Base-by-base conservation (phyloP, 2,329 filamentous ascomycete genomes). In the Penicillium sp. region DNA sequence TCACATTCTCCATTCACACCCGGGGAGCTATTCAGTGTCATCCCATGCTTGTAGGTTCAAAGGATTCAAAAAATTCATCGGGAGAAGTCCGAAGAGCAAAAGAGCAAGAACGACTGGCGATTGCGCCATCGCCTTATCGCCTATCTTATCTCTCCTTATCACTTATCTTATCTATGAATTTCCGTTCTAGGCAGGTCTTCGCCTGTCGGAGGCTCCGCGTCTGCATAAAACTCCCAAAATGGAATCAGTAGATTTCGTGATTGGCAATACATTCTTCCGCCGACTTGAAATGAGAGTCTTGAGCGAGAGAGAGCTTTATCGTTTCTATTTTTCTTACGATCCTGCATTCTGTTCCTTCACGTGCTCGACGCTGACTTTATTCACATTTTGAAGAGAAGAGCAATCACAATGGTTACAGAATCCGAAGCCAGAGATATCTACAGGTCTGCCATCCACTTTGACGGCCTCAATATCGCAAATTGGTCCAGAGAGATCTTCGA, bases 401-500 rank as follows among this genome's bases (percentile, higher is more conserved):
- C 24, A 20, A 50, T 38, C 55, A 64, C 50, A 23, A 75, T 74
- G 71, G 65, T 70, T 3, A 65, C 68, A 21, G 71, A 74, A 65
- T 26, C 60, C 26, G 71, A 74, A 63, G 71, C 72, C 1, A 64
- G 66, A 18, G 66, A 62, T 5, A 72, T 74, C 26, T 74, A 74
- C 51, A 62, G 61, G n/a, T 64, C 65, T 6, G 61, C 70, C 24
- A 68, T 75, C 33, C 72, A 75, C 56, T 75, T 75, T 47, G 73
- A 76, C 52, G 72, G 72, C 3, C 66, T 76, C 18, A 75, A 75
- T 61, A 75, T 76, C 35, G 68, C 65, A 63, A 75, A 74, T 58
- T 75, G 66, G 60, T 69, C 67, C 2, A 69, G 66, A n/a, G 67
- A 73, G 0, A 74, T 75, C 51, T 75, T 75, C 59, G 66, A 73